A percentile compares a stretch with the other conserved stretches of the same genome.
These are phyloP conservation scores for Neurospora pannonica DNA, from an alignment of 495 filamentous ascomycete species.

Conservation along the genomic window DNA sequence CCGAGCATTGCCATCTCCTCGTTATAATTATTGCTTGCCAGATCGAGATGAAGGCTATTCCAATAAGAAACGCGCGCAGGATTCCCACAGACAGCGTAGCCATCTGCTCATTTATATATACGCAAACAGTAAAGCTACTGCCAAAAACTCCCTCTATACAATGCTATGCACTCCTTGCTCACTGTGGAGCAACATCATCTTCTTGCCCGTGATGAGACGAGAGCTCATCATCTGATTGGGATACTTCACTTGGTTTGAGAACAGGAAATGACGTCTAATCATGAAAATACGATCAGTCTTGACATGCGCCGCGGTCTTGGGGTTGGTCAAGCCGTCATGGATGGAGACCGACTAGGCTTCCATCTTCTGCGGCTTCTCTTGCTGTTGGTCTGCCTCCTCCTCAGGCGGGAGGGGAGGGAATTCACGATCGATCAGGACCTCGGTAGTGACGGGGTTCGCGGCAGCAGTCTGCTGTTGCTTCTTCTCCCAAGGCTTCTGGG, in stretches of 20 bases:
- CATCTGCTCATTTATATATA: neutral
- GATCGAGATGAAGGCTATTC: no score
- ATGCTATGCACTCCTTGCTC: neutral
- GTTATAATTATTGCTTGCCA: neutral
- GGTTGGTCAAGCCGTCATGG: neutral
- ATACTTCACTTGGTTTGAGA: neutral
- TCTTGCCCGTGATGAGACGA: neutral
- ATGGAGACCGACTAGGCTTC: neutral
- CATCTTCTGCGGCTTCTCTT: neutral
- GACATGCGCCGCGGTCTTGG: neutral
- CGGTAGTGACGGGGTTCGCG: neutral
- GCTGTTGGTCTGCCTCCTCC: neutral
- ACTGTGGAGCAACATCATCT: neutral
- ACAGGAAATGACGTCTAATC: neutral
- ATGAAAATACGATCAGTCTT: neutral
- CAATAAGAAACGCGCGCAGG: neutral
- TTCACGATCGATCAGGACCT: slow-evolving; percentile 11
- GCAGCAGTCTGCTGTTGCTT: neutral
- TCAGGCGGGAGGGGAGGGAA: slow-evolving; percentile 15
- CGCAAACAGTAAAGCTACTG: neutral
- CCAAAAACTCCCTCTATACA: neutral
- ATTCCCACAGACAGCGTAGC: neutral
- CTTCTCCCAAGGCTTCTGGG: slow-evolving; percentile 31
- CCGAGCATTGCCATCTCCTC: neutral
- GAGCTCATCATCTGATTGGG: neutral